Evolutionary conservation across 2,329 filamentous ascomycete genomes (phyloP).

Genomic region (Alternaria arborescens): DNA sequence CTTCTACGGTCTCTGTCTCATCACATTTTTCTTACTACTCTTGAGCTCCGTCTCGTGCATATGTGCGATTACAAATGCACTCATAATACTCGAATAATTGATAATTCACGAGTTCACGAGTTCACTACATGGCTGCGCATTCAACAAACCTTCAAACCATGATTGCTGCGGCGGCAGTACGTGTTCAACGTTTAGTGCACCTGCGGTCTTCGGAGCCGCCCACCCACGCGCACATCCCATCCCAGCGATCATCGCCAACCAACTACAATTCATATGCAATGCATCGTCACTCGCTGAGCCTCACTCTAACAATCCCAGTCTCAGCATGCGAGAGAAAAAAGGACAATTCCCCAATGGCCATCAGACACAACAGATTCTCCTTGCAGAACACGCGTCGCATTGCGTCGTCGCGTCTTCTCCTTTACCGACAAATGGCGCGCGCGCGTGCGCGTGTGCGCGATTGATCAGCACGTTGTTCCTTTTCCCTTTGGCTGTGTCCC

Average conservation of each 20-base stretch:
- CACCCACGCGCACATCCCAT: not conserved
- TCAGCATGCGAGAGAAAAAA: not conserved
- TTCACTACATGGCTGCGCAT: not conserved
- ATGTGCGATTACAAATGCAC: not conserved
- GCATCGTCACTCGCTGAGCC: slow-evolving; percentile 3
- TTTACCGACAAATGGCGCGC: slow-evolving; percentile 1
- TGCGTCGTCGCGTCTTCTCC: slow-evolving; percentile 4
- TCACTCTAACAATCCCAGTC: not conserved
- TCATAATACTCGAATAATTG: not conserved
- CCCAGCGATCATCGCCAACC: not conserved
- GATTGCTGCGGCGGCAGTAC: not conserved
- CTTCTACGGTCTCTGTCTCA: not conserved
- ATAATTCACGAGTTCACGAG: not conserved
- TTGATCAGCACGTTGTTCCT: not conserved
- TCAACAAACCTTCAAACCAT: not conserved
- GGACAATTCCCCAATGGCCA: not conserved
- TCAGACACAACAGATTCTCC: not conserved
- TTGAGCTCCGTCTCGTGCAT: slow-evolving; percentile 1
- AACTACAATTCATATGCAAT: not conserved
- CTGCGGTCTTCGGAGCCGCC: slow-evolving; percentile 4
- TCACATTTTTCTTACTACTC: not conserved
- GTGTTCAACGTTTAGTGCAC: not conserved
- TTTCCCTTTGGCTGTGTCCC: not conserved
- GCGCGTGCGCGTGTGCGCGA: not conserved
- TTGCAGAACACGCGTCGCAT: slow-evolving; percentile 5